Percentiles rank a stretch among this genome's conserved stretches.
Evolutionary conservation across 805 yeast genomes (phyloP).

Genomic region (Zygosaccharomyces gambellarensis): DNA sequence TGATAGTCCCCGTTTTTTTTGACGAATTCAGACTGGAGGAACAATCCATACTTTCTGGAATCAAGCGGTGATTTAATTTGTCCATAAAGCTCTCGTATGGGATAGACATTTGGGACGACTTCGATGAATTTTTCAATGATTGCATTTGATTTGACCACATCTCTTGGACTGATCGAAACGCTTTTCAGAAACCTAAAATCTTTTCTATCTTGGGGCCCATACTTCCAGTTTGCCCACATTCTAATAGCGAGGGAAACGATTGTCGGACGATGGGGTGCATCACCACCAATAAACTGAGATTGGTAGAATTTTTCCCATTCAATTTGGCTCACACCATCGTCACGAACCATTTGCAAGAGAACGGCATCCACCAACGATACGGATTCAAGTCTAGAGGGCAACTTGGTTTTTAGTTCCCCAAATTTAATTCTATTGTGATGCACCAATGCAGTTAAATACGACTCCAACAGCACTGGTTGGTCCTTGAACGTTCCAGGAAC

Average conservation of each 20-base stretch:
- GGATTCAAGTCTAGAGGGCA: constrained; percentile 18
- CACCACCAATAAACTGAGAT: constrained; percentile 9
- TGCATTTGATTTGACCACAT: constrained; percentile 12
- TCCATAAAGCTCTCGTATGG: constrained; percentile 17
- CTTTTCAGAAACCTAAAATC: constrained; percentile 23
- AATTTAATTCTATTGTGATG: constrained; percentile 9
- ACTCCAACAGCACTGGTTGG: constrained; percentile 18
- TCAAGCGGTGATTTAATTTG: constrained; percentile 22
- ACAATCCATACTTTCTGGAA: constrained; percentile 20
- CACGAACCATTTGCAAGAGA: constrained; percentile 17
- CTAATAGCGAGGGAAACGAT: constrained; percentile 21
- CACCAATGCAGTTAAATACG: constrained; percentile 18
- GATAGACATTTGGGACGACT: constrained; percentile 19
- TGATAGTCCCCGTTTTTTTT: constrained; percentile 21
- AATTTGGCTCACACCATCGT: constrained; percentile 9
- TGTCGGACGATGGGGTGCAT: constrained; percentile 13
- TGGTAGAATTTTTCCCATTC: constrained; percentile 19
- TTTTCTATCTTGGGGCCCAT: constrained; percentile 9
- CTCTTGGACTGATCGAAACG: constrained; percentile 16
- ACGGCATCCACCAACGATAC: constrained; percentile 24
- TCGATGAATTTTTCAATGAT: constrained; percentile 22
- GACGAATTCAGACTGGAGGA: constrained; percentile 25
- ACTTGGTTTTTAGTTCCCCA: constrained; percentile 11
- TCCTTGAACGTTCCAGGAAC: constrained; percentile 21
- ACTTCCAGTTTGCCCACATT: constrained; percentile 22